Evolutionary conservation across 2,329 filamentous ascomycete species (phyloP).

Genomic region (Dactylellina parvicollis): DNA sequence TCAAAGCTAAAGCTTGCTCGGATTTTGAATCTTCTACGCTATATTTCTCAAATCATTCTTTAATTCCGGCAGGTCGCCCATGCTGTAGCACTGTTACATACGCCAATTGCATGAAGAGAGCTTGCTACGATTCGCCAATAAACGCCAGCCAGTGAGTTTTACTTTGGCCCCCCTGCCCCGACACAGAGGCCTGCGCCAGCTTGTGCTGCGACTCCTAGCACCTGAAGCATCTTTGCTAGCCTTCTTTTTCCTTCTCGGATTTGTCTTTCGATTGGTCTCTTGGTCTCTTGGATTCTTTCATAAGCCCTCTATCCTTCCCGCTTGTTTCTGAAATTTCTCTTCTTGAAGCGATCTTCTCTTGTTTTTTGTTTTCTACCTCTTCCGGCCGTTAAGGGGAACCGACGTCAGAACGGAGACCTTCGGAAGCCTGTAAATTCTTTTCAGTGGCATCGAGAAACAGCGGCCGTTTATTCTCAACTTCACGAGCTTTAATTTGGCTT

Average conservation of each 20-base stretch:
- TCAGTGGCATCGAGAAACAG: neutral
- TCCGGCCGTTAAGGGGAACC: neutral
- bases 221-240: slow-evolving; percentile 17
- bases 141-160: slow-evolving; percentile 14
- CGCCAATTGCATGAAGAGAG: slow-evolving; percentile 30
- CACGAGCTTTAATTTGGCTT: too few species aligned
- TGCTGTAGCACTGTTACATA: slow-evolving; percentile 22
- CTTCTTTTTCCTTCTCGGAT: slow-evolving; percentile 17
- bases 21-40: neutral
- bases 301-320: neutral
- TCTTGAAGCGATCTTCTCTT: neutral
- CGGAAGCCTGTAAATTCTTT: neutral
- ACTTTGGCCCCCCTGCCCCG: neutral
- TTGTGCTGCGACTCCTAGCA: slow-evolving; percentile 24
- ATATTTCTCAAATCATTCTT: slow-evolving; percentile 33
- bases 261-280: slow-evolving; percentile 3
- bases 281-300: slow-evolving; percentile 21
- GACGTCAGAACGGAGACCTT: slow-evolving; percentile 10
- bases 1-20: neutral
- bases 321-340: neutral
- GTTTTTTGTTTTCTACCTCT: neutral
- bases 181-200: slow-evolving; percentile 6
- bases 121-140: slow-evolving; percentile 23
- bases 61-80: slow-evolving; percentile 19
- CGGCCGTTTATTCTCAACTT: neutral